phyloP scores from a whole-genome alignment of 2,329 filamentous ascomycete genomes.

The Stachybotrys elegans region DNA sequence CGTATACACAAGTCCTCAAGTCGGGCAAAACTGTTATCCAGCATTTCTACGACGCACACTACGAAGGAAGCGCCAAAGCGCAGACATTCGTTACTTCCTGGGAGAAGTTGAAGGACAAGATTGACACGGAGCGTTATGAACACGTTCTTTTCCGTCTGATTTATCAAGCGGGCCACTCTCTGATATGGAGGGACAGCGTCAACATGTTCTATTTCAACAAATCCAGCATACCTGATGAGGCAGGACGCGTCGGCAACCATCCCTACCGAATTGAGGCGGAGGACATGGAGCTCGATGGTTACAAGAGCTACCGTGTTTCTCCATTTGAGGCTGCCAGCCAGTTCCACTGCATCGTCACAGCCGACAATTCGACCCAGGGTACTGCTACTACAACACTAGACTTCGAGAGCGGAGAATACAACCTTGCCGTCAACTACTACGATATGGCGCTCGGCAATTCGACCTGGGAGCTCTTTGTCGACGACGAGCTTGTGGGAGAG shows the following conservation, averaged over 20 bases:
- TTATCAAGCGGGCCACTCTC: slow-evolving; percentile 64
- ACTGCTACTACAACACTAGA: slow-evolving; percentile 40
- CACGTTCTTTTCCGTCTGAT: slow-evolving; percentile 53
- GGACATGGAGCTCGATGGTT: slow-evolving; percentile 55
- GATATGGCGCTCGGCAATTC: slow-evolving; percentile 56
- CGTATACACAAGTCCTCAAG: slow-evolving; percentile 57
- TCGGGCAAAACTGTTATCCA: slow-evolving; percentile 64
- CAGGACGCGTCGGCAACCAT: slow-evolving; percentile 53
- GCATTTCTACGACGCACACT: slow-evolving; percentile 61
- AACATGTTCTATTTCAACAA: slow-evolving; percentile 58
- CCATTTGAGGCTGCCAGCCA: slow-evolving; percentile 59
- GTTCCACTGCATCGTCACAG: slow-evolving; percentile 49
- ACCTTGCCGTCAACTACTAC: slow-evolving; percentile 63
- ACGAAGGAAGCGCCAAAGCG: slow-evolving; percentile 52
- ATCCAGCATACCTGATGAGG: slow-evolving; percentile 54
- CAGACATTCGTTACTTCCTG: slow-evolving; percentile 53
- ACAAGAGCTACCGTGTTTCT: slow-evolving; percentile 45
- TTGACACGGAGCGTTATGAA: slow-evolving; percentile 56
- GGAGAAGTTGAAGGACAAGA: slow-evolving; percentile 46
- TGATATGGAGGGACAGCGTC: slow-evolving; percentile 67
- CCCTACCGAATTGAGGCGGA: slow-evolving; percentile 66
- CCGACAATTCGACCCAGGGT: slow-evolving; percentile 36
- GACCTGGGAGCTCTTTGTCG: slow-evolving; percentile 49
- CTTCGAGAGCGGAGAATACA: slow-evolving; percentile 50
- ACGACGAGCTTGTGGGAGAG: slow-evolving; percentile 43